Evolutionary conservation across 2,329 filamentous ascomycete species (phyloP).

Genomic region (Purpureocillium lavendulum): DNA sequence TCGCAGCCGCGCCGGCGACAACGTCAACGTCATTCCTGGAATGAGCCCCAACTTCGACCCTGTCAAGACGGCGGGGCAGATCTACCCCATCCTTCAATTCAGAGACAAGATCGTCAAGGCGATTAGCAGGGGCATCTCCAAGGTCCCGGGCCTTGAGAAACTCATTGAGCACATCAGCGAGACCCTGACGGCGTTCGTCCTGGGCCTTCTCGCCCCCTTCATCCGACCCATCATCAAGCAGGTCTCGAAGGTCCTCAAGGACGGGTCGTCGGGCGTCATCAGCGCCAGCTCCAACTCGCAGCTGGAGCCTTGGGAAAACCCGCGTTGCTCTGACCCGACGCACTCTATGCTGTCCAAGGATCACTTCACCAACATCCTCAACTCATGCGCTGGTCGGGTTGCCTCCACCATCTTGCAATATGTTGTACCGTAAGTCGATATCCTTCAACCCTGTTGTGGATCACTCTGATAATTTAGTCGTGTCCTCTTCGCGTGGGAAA

Average conservation of each 20-base stretch:
- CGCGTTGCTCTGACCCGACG: conserved; percentile 67
- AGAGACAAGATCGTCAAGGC: conserved; percentile 86
- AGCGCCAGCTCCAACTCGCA: conserved; percentile 64
- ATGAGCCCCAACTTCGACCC: conserved; percentile 73
- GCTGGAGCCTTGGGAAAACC: conserved; percentile 72
- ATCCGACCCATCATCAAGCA: conserved; percentile 84
- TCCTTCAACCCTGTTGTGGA: not conserved
- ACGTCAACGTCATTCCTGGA: conserved; percentile 57
- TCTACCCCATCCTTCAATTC: conserved; percentile 92
- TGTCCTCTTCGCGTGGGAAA: conserved; percentile 87
- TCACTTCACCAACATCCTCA: conserved; percentile 73
- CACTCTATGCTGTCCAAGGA: conserved; percentile 81
- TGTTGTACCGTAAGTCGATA: conserved; percentile 58
- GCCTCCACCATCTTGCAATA: conserved; percentile 76
- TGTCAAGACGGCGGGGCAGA: conserved; percentile 66
- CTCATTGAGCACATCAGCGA: conserved; percentile 93
- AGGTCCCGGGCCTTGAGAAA: conserved; percentile 82
- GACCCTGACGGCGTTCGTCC: conserved; percentile 82
- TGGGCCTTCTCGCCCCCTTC: conserved; percentile 86
- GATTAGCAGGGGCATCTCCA: conserved; percentile 78
- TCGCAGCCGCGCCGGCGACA: conserved; percentile 29
- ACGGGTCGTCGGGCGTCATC: conserved; percentile 68
- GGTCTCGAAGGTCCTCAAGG: conserved; percentile 76
- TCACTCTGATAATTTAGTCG: conserved; percentile 36
- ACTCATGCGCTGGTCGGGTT: conserved; percentile 67